A percentile compares a stretch with the other conserved stretches of the same genome.
These are phyloP conservation scores for Achaetomiella virescens DNA, from an alignment of 495 filamentous ascomycete genomes.

Conservation along the genomic window DNA sequence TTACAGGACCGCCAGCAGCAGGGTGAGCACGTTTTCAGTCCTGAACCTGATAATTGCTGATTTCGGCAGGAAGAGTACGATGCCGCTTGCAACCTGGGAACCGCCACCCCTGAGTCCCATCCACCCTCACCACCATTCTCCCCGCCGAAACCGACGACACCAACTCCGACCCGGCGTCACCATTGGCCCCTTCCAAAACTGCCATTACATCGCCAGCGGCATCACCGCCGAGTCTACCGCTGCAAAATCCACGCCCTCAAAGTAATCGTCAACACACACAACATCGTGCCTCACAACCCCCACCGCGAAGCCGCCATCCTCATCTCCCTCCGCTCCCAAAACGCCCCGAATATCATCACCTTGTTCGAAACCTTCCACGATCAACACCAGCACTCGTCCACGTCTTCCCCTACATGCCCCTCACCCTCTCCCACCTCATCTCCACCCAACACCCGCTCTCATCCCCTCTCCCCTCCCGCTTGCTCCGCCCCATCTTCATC, in stretches of 20 bases:
- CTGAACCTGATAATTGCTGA: conserved; percentile 14
- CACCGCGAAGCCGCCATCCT: conserved; percentile 72
- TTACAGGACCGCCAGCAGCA: conserved; percentile 36
- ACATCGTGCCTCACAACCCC: conserved; percentile 74
- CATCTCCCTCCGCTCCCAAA: conserved; percentile 36
- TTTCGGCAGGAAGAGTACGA: conserved; percentile 40
- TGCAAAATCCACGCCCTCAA: conserved; percentile 67
- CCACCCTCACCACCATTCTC: background rate
- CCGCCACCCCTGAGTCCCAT: background rate
- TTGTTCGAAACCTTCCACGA: conserved; percentile 65
- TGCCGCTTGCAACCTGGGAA: conserved; percentile 18
- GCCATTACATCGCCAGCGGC: conserved; percentile 64
- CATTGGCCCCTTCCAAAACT: conserved; percentile 67
- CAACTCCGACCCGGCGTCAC: conserved; percentile 37
- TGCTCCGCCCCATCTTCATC: conserved; percentile 40
- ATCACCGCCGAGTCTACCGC: conserved; percentile 77
- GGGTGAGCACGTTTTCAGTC: conserved; percentile 23
- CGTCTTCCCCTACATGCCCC: conserved; percentile 75
- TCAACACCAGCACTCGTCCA: conserved; percentile 64
- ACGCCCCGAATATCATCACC: conserved; percentile 46
- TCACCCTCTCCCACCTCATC: conserved; percentile 52
- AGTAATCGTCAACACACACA: conserved; percentile 66
- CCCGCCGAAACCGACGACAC: background rate
- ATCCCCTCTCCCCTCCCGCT: background rate
- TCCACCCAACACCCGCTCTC: background rate